Evolutionary conservation across 176 grass and related monocot genomes (phyloP).

Genomic region (Zea mays): DNA sequence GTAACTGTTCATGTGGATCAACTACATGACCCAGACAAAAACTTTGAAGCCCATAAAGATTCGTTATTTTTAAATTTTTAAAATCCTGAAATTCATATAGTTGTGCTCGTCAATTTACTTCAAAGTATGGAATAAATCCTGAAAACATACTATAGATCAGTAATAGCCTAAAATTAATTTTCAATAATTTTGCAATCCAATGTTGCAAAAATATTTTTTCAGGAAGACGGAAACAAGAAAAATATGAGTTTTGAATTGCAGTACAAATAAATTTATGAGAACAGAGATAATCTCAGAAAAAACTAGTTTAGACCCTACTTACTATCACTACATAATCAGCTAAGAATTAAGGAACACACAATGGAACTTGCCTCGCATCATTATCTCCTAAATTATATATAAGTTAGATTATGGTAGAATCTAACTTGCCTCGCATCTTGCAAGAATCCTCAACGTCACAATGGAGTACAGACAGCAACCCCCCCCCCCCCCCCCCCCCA

Average conservation of each 20-base stretch:
- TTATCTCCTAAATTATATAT: too few relatives aligned
- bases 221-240: neutral
- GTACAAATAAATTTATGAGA: neutral
- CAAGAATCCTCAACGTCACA: neutral
- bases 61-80: neutral
- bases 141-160: neutral
- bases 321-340: neutral
- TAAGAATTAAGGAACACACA: neutral
- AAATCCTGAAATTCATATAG: constrained; percentile 3
- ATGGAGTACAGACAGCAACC: neutral
- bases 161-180: neutral
- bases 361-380: neutral
- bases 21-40: neutral
- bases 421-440: neutral
- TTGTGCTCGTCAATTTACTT: neutral
- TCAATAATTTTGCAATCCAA: neutral
- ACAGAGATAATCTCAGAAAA: neutral
- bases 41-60: neutral
- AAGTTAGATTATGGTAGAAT: too few relatives aligned
- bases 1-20: neutral
- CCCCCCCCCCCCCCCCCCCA: too few relatives aligned
- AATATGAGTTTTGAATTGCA: neutral
- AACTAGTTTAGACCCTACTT: neutral
- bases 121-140: accelerated
- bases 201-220: neutral